Evolutionary conservation across 1,139 yeast species (phyloP).

Genomic region (Spathaspora jeffriesii): DNA sequence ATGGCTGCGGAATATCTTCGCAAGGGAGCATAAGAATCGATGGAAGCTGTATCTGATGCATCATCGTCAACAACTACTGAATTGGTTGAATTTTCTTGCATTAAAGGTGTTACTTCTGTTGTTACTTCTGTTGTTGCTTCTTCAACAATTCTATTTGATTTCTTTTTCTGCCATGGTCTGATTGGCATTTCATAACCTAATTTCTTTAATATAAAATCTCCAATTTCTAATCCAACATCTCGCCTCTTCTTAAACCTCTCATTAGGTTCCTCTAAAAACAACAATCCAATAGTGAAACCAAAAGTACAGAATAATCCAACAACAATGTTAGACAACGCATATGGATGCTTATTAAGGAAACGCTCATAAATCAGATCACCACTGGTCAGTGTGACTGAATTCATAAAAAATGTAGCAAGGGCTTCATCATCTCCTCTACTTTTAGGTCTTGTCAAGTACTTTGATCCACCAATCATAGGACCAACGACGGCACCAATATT

Average conservation of each 20-base stretch:
- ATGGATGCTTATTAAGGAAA: conserved; percentile 38
- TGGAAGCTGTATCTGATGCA: conserved; percentile 13
- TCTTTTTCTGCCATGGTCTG: conserved; percentile 35
- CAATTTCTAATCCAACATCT: conserved; percentile 55
- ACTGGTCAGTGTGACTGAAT: neutral
- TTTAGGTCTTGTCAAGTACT: conserved; percentile 30
- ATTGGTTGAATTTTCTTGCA: conserved; percentile 9
- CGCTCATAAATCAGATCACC: conserved; percentile 11
- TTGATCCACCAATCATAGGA: conserved; percentile 56
- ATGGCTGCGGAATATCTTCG: conserved; percentile 41
- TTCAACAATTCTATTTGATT: neutral
- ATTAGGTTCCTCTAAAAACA: conserved; percentile 25
- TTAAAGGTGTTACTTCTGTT: conserved; percentile 56
- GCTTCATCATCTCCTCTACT: conserved; percentile 10
- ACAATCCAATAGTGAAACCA: conserved; percentile 43
- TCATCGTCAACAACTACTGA: conserved; percentile 2
- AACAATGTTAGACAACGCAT: conserved; percentile 59
- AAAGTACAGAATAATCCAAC: conserved; percentile 44
- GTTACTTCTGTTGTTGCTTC: conserved; percentile 23
- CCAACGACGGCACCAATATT: conserved; percentile 51
- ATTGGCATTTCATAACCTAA: conserved; percentile 31
- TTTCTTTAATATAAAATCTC: conserved; percentile 41
- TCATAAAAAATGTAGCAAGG: conserved; percentile 6
- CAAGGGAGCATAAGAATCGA: conserved; percentile 24
- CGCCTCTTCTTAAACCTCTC: conserved; percentile 35